Base-by-base conservation (phyloP, 1,139 yeast genomes). In the Schwanniomyces etchellsii region DNA sequence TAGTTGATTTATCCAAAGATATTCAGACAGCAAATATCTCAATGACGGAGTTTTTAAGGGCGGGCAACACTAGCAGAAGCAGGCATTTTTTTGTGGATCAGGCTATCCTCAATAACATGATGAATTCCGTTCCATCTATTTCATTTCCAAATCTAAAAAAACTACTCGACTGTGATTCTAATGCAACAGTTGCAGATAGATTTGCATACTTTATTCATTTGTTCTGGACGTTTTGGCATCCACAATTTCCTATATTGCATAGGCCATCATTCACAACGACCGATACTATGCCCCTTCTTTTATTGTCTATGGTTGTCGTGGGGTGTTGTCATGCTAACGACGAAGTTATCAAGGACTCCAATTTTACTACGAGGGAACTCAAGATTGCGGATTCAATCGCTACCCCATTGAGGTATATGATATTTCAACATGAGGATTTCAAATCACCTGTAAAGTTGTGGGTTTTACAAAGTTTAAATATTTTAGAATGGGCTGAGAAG, bases 401-500 rank as follows among this genome's bases (percentile, higher is more conserved):
- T 4, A 70, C 60, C 12, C 85, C 84, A 0, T 46, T 81, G 20
- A 52, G 89, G 27, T 77, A 81, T 75, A 54, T 70, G 22, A 66
- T 79, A 2, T 77, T 77, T 42, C 65, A 77, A 6, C 61, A 69
- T 26, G 57, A 59, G 2, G 81, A 75, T 35, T 74, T 76, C 41
- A 65, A 61, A 32, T 54, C 65, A 3, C 77, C 77, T 1, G 21
- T n/a, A n/a, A 64, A 67, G 35, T 61, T 76, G 2, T 80, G 83
- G 77, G 72, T 80, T 4, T 60, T 81, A 26, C 89, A 81, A 47
- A 64, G 80, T 31, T 55, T 81, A 28, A 48, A 77, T 28, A 45
- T 81, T 27, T 51, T 81, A 15, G 88, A 81, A 45, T 63, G 71
- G 34, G 77, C 68, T 47, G 93, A 82, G 46, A 70, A 77, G 35